Conservation (phyloP, 2,329 filamentous ascomycete genomes). For the Mycogone perniciosa region DNA sequence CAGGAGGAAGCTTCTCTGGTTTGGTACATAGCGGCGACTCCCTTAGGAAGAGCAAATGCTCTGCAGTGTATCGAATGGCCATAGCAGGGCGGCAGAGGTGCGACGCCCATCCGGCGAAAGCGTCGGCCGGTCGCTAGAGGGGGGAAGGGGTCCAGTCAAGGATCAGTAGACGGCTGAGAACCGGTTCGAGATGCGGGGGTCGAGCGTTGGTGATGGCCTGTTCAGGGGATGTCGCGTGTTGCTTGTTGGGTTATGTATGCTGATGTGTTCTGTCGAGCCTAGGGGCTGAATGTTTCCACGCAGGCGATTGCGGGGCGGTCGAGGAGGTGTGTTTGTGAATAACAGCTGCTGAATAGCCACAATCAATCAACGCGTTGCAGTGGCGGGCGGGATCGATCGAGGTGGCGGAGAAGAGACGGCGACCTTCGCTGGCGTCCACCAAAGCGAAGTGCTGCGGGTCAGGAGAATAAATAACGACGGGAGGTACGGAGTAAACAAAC, state of each 20-base stretch:
- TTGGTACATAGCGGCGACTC: constrained; percentile 78
- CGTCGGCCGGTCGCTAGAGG: constrained; percentile 12
- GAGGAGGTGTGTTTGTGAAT: background rate
- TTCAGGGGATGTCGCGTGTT: background rate
- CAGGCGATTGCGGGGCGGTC: background rate
- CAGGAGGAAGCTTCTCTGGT: constrained; percentile 70
- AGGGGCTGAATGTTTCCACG: background rate
- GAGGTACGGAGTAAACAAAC: no score
- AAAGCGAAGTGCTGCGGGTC: background rate
- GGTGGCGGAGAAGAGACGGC: background rate
- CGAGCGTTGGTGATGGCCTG: background rate
- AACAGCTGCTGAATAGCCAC: background rate
- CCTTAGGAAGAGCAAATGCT: constrained; percentile 68
- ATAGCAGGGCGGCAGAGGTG: constrained; percentile 34
- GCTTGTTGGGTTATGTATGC: constrained; percentile 1
- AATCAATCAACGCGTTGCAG: constrained; percentile 8
- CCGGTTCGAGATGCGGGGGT: background rate
- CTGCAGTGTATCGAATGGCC: constrained; percentile 64
- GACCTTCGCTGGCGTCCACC: background rate
- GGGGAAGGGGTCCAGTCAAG: background rate
- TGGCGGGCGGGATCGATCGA: background rate
- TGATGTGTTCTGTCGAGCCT: constrained; percentile 1
- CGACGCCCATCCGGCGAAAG: constrained; percentile 32
- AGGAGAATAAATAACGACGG: background rate
- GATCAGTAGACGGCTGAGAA: background rate